Conservation (phyloP, 2,329 filamentous ascomycete genomes). For the Alternaria gaisen region DNA sequence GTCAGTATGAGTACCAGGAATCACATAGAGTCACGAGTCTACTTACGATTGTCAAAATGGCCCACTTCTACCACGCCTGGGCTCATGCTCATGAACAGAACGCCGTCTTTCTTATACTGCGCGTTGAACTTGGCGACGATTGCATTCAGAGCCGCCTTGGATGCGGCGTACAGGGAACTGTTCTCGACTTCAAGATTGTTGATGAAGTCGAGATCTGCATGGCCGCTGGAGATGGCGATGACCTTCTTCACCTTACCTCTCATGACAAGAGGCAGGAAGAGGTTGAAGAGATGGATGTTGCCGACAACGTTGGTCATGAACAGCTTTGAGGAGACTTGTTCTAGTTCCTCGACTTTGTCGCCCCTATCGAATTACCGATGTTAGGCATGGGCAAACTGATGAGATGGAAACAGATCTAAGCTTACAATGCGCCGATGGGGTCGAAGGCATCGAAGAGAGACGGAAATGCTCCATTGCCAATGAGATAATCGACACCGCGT, state of each 20-base stretch:
- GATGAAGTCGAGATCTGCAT: not conserved
- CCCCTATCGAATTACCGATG: not conserved
- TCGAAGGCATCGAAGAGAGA: not conserved
- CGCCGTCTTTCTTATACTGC: not conserved
- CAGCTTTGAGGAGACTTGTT: not conserved
- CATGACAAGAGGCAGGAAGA: not conserved
- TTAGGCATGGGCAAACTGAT: not conserved
- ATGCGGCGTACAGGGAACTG: not conserved
- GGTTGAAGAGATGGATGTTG: not conserved
- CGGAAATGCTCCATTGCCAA: not conserved
- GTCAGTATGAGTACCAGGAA: too few relatives aligned
- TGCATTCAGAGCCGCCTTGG: not conserved
- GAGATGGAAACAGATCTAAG: not conserved
- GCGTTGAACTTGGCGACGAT: not conserved
- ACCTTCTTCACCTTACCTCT: not conserved
- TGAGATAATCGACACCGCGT: not conserved
- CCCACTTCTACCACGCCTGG: not conserved
- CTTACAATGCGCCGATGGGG: too few relatives aligned
- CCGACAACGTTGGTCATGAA: not conserved
- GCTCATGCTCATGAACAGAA: not conserved
- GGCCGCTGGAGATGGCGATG: not conserved
- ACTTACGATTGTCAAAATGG: too few relatives aligned
- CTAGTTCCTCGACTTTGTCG: not conserved
- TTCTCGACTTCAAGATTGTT: not conserved
- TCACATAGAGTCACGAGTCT: too few relatives aligned